Base-by-base conservation (phyloP, 2,329 filamentous ascomycete species). In the Massarina eburnea region DNA sequence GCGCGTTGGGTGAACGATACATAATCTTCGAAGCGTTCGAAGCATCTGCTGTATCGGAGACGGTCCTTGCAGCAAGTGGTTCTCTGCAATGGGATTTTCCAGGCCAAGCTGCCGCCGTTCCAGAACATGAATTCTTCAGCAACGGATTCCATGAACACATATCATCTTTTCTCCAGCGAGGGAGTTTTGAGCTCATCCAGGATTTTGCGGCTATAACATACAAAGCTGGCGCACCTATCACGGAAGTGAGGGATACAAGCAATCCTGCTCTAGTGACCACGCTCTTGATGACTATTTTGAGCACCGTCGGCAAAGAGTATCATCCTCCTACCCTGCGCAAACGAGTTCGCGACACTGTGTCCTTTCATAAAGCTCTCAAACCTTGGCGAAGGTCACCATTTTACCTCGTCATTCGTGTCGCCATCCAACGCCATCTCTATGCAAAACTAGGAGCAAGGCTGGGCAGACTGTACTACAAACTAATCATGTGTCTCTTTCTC, bases 361-460 rank as follows among this genome's bases (percentile, higher is more conserved):
- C 73, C 10, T 76, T 80, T 60, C 58, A 67, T 1, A 59, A 75
- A 1, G 71, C 74, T 0, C 63, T 74, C 1, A 59, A 72, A 0
- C 84, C 84, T 0, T 89, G 85, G 84, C 73, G 85, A 15, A 71
- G 86, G 29, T 77, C 77, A 1, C 76, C 85, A 0, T 75, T 80
- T 40, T 89, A 83, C 79, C 75, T 89, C 0, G 68, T 83, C 0
- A 62, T 88, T 4, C 79, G 83, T 0, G 82, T 88, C 1, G 72
- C 75, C 0, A 55, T 81, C 1, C 76, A 83, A 39, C 74, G 83
- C 0, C 71, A 77, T 7, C 69, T 87, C 0, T 73, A 67, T 20
- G 49, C 70, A 1, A 18, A 57, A 0, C 52, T 78, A 1, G 75
- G 75, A 1, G 51, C 59, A 1, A 63, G 76, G 1, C 20, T 58